Base-by-base conservation (phyloP, 768 basidiomycete genomes). In the Chalciporus chontae region DNA sequence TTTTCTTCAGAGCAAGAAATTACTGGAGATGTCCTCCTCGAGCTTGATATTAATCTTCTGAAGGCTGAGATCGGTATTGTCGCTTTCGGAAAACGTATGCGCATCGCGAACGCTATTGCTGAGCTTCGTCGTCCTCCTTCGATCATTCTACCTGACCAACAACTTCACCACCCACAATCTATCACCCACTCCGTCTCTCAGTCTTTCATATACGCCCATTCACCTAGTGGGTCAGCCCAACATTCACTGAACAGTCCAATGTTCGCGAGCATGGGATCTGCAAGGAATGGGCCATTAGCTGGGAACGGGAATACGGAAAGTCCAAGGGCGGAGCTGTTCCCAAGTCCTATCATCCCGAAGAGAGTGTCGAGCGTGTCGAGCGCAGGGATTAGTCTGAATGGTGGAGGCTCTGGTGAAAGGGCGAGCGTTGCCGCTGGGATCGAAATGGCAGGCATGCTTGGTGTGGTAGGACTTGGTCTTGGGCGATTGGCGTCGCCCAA, bases 11-110 rank as follows among this genome's bases (percentile, higher is more conserved):
- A 98, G 71, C 94, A 99, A 82, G 96, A 99, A 72, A 98, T 99
- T 47, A 90, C 94, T 0, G 96, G 96, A 17, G 96, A 99, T 59
- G 90, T 98, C 27, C 80, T 99, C 7, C 83, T 98, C 48, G 95
- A 96, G 61, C 86, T 98, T 52, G 93, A 97, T 54, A 81, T 85
- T 47, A 87, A 86, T 61, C 77, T 96, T 14, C 84, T 99, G 59
- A 98, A 98, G 72, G 76, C 73, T 9, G 94, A 98, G 71, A 86
- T 99, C 46, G 96, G 94, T 19, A 92, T 99, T 56, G 73, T 78
- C 61, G 93, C 93, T 4, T 96, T 95, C 58, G 96, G 96, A 11
- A 96, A 96, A 65, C 90, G 96, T 15, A 78, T 91, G 67, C 84
- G 91, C 48, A 94, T 99, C 48, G 85, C 89, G 21, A 94, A 95